Conservation (phyloP, 148 eudicot species). For the Nepenthes mirabilis region DNA sequence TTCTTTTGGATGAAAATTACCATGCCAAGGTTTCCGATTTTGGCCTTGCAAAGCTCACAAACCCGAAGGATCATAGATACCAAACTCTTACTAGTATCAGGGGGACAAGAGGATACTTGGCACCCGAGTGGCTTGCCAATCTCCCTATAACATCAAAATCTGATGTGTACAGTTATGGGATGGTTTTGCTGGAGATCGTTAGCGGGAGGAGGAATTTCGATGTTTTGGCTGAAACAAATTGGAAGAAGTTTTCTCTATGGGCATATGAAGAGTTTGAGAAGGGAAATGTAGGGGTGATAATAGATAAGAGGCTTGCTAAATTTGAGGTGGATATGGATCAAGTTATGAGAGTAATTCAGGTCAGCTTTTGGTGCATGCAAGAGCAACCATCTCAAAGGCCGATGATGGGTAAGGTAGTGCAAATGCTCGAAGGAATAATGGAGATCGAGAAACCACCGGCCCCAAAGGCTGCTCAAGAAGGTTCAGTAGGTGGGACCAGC, state of each 20-base stretch:
- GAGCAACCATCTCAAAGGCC: constrained; percentile 69
- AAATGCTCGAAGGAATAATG: constrained; percentile 60
- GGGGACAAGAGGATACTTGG: constrained; percentile 82
- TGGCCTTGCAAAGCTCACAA: constrained; percentile 70
- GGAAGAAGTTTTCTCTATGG: constrained; percentile 47
- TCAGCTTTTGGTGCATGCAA: constrained; percentile 85
- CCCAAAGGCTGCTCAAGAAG: constrained; percentile 27
- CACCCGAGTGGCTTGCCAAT: constrained; percentile 85
- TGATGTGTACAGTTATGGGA: constrained; percentile 78
- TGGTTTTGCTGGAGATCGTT: constrained; percentile 70
- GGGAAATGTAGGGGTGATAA: constrained; percentile 35
- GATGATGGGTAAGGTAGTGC: constrained; percentile 68
- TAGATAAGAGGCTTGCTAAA: constrained; percentile 33
- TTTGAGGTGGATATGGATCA: constrained; percentile 36
- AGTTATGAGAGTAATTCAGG: constrained; percentile 36
- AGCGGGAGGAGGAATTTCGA: constrained; percentile 76
- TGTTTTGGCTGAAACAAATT: constrained; percentile 32
- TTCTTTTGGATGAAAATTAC: constrained; percentile 58
- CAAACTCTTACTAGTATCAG: constrained; percentile 48
- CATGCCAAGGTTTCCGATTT: constrained; percentile 77
- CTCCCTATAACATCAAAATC: constrained; percentile 75
- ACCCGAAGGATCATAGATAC: constrained; percentile 37
- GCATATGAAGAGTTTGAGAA: constrained; percentile 63
- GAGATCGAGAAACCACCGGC: constrained; percentile 44
- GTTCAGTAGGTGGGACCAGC: constrained; percentile 5